Percentiles rank a stretch among this genome's conserved stretches.
Conservation (phyloP, 2,329 filamentous ascomycete species). For the Samsoniella hepiali region DNA sequence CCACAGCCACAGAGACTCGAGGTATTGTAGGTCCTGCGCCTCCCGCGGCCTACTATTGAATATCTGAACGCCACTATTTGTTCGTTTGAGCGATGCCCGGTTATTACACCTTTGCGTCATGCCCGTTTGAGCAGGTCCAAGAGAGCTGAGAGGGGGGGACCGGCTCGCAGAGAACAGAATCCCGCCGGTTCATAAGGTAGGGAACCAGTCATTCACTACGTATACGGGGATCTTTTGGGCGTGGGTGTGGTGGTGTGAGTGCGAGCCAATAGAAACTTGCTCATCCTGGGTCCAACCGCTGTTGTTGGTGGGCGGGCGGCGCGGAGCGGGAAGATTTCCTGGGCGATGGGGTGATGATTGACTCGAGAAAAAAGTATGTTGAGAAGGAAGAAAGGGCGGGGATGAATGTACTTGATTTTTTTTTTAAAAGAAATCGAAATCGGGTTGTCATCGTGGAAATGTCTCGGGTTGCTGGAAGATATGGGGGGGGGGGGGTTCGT, state of each 20-base stretch:
- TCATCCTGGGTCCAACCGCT: slow-evolving; percentile 27
- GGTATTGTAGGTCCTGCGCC: background rate
- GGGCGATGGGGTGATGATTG: background rate
- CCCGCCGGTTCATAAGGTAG: background rate
- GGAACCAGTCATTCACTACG: background rate
- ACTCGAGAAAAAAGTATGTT: background rate
- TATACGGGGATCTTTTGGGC: background rate
- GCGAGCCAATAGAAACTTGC: slow-evolving; percentile 42
- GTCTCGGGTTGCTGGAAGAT: background rate
- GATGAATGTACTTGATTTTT: background rate
- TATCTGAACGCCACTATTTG: background rate
- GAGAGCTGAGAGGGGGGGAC: background rate
- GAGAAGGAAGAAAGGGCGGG: background rate
- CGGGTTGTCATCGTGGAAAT: background rate
- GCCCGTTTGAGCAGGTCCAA: slow-evolving; percentile 6
- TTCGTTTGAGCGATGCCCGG: background rate
- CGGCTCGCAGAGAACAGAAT: background rate
- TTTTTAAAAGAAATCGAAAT: background rate
- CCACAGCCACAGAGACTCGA: background rate
- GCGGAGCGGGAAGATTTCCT: background rate
- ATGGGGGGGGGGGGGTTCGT: background rate
- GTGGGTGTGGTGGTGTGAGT: slow-evolving; percentile 9
- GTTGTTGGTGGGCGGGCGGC: background rate
- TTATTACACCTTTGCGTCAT: background rate
- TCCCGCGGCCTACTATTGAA: background rate